Evolutionary conservation across 73 alveolate species (phyloP), one percentile per base, ranked within the genome.

Genomic region (Tetrahymena malaccensis): DNA sequence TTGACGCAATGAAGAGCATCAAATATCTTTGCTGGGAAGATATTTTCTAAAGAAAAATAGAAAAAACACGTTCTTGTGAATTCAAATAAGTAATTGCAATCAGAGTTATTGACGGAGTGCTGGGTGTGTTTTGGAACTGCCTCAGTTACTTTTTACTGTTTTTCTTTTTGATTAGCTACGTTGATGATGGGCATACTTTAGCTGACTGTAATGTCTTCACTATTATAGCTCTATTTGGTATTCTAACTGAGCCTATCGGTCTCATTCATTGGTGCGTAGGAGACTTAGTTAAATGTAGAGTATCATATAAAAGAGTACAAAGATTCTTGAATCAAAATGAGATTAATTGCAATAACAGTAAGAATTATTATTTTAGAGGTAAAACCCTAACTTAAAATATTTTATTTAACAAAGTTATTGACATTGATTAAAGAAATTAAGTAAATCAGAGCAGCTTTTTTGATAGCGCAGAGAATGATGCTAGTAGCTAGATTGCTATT

Each of bases 1-100:
- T 94, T 35, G 96, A 94, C 9, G 96, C 95, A 10, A 94, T 94
- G 95, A 94, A 94, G 57, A 35, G 93, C n/a, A 94, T 94, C 33
- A 94, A 94, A 85, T 94, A 94, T 50, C 35, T 94, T 0, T 44
- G 95, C 11, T 94, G 96, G 96, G 96, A 94, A 85, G 38, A 94
- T 10, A 94, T 94, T 8, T 94, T 94, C 34, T 43, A 94, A 34
- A 34, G 57, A 85, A 94, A 94, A 85, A 94, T 94, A 43, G 56
- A 85, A 93, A 93, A 84, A 85, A 40, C 85, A 7, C 93, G 96
- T 44, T 16, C 33, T 17, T 43, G 31, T 43, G 96, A 94, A 85
- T 94, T 85, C 84, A 93, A 43, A 27, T 34, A 34, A 22, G 85
- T 94, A 3, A 40, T 56, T n/a, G 43, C 93, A 50, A 43, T 55